Base-by-base conservation (phyloP, 768 basidiomycete genomes). In the Royoungia palumana region DNA sequence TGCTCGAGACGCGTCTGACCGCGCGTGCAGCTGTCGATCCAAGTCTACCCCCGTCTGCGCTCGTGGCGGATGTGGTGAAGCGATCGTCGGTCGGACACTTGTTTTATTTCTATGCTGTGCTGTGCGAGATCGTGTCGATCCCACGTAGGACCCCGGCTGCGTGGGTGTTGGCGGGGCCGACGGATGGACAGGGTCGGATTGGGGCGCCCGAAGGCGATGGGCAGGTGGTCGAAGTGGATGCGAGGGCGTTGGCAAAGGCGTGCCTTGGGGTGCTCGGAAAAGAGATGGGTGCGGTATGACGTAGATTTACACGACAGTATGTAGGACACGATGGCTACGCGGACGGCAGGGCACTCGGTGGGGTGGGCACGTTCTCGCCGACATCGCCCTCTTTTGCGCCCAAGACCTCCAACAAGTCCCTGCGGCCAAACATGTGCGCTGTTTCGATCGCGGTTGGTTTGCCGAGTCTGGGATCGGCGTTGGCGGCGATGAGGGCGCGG, bases 41-140 rank as follows among this genome's bases (percentile, higher is more conserved):
- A 2, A 66, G 72, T 2, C 61, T 78, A 16, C 66, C 75, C 1
- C 78, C 84, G 0, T 70, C 79, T 12, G 70, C 71, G 12, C 71
- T 89, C 4, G 75, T 94, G 19, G 74, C 83, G 0, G 83, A 91
- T 50, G 80, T 86, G 1, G 80, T 87, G 12, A 81, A 80, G 55
- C 81, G 88, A 1, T 94, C 94, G 2, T 66, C 81, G 0, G 76
- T 82, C 14, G 92, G 87, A 0, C 94, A 95, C 59, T 70, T 98
- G 11, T 95, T 95, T 76, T 84, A 93, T 61, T 84, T 95, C 49
- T 94, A 94, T 60, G 71, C 81, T 0, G 69, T 88, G 2, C 66
- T 96, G 5, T 87, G 87, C 56, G 84, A 92, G 58, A 85, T 95
- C 40, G 84, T 80, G 8, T 82, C 90, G 2, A 78, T 85, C 47